Evolutionary conservation across 805 yeast species (phyloP), one percentile per base, ranked within the genome.

Genomic region (Cyberlindnera mrakii): DNA sequence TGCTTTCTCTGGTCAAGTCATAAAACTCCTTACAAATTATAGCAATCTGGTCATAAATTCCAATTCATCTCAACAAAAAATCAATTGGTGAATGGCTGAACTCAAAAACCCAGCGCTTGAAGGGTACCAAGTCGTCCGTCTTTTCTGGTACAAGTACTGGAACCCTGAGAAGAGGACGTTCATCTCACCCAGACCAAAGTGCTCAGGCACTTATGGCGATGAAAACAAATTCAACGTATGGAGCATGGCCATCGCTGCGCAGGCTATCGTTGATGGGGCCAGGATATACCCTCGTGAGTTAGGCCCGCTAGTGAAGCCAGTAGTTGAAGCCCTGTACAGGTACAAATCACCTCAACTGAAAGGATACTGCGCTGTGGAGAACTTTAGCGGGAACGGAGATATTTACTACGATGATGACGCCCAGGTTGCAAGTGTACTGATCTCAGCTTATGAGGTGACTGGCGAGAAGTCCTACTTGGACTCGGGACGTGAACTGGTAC

Each of bases 321-420:
- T 75, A 2, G 62, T 80, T 40, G 57, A 64, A 40, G 70, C 73
- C 1, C 67, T 80, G 44, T 71, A 67, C 43, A 68, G 65, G 47
- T 81, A 78, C 62, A 73, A 74, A 60, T 74, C 76, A 50, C 64
- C 67, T 6, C 62, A 68, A 46, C 54, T 64, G 35, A 73, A 73
- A 44, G 87, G 82, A 5, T 83, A 72, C 61, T 75, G 83, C 34
- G 88, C 87, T 1, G 80, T 82, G 5, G 80, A 76, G 54, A 74
- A 79, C 54, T 67, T 67, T 41, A 72, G 74, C 18, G 80, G 74
- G 37, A 82, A 81, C 58, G 64, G 65, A 40, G 88, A 82, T 57
- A 77, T 82, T 33, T 81, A 82, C 59, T 78, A 78, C 48, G 88
- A 82, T 54, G 90, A 82, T 54, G 84, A 82, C 56, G 90, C 89